Evolutionary conservation across 1,284 basidiomycete genomes (phyloP).

Genomic region (Amylostereum areolatum): DNA sequence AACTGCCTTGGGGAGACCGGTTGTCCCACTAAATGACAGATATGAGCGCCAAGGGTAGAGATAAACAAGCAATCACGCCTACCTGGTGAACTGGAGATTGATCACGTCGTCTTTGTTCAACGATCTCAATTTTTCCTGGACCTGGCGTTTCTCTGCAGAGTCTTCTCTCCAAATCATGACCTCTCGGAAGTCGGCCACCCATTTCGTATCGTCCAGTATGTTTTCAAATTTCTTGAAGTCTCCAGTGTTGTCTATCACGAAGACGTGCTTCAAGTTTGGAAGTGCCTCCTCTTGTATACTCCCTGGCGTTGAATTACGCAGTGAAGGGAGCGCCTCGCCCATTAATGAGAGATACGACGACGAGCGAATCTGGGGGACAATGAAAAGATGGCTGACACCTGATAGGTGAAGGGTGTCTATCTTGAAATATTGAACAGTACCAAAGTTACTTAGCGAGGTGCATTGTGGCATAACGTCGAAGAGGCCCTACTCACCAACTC

Average conservation of each 20-base stretch:
- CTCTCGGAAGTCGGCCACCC: conserved; percentile 63
- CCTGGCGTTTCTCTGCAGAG: conserved; percentile 30
- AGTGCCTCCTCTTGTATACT: conserved; percentile 55
- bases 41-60: conserved; percentile 1
- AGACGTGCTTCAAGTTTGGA: conserved; percentile 58
- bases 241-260: conserved; percentile 62
- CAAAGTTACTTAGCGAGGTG: background rate
- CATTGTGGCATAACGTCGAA: background rate
- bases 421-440: conserved; percentile 27
- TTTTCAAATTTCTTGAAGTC: conserved; percentile 32
- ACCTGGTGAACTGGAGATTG: conserved; percentile 83
- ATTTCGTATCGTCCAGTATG: conserved; percentile 38
- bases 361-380: conserved; percentile 64
- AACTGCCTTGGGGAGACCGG: conserved; percentile 74
- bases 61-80: conserved; percentile 8
- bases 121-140: conserved; percentile 34
- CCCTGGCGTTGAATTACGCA: conserved; percentile 45
- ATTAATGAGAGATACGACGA: conserved; percentile 61
- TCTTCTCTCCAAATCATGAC: conserved; percentile 56
- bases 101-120: conserved; percentile 64
- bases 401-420: conserved; percentile 58
- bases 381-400: conserved; percentile 64
- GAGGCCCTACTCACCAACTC: conserved; percentile 51
- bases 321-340: conserved; percentile 50
- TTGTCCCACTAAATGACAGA: conserved; percentile 55